Base-by-base conservation (phyloP, 768 basidiomycete genomes). In the Termitomyces bulborhizus region DNA sequence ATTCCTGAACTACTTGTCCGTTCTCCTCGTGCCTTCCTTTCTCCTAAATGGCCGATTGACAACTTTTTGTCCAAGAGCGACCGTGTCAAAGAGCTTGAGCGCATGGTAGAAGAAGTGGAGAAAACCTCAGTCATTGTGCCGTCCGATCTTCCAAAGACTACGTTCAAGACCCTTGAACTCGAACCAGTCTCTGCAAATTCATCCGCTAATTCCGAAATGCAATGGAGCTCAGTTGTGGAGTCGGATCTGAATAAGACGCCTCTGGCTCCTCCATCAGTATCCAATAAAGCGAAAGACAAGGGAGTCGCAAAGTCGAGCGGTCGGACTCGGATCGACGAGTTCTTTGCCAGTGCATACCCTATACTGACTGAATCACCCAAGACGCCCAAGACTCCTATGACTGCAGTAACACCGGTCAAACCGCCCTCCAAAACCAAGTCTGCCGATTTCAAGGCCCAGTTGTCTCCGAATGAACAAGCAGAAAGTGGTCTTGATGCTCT, bases 401-500 rank as follows among this genome's bases (percentile, higher is more conserved):
- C 75, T 3, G 79, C 81, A 29, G 67, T 71, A 6, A 63, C 67
- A 9, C 73, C 73, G n/a, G 68, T 68, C 6, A 71, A 65, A 29
- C 62, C 61, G 6, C 56, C 59, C 9, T 55, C 24, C 34, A 58
- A 58, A 47, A 51, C 52, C 40, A 55, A 58, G 41, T 46, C 45
- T 15, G 26, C 32, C 9, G 55, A 63, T 21, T 53, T 51, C 24
- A 53, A n/a, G 18, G 42, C 57, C 4, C 55, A 57, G 31, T 27
- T 54, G 16, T 34, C 59, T 48, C 37, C 60, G 56, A 52, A 45
- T 61, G 54, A 60, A 48, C 53, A 57, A 41, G 59, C 62, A 53
- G 81, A 81, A 60, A 83, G 75, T 48, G 88, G 88, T 8, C 69
- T 92, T 3, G 88, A 92, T 59, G 88, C 84, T 3, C 70, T 92